phyloP scores from a whole-genome alignment of 257 asterid species.

The Solanum pinnatisectum region DNA sequence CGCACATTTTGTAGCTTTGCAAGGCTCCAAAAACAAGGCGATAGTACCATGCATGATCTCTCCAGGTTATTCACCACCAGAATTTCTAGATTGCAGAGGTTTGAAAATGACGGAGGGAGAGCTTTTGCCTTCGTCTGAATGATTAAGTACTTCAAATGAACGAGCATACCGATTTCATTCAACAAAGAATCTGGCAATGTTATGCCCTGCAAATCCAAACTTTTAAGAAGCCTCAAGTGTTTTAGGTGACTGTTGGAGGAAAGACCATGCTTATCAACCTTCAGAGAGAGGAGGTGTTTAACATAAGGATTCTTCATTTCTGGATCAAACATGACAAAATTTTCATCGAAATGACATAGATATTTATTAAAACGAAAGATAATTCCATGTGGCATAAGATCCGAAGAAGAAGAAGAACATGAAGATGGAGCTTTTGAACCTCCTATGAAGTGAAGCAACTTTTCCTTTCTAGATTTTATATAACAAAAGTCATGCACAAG shows the following conservation, averaged over 20 bases:
- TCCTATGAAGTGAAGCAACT: not conserved
- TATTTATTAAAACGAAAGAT: not conserved
- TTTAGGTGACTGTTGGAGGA: not conserved
- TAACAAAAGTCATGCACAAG: conserved; percentile 6
- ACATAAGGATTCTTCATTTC: not conserved
- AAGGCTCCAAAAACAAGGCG: not conserved
- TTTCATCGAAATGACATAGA: no score
- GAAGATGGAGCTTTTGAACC: not conserved
- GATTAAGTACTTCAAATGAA: not conserved
- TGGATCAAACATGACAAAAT: not conserved
- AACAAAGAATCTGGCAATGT: not conserved
- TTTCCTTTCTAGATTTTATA: conserved; percentile 5
- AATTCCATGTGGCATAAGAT: not conserved
- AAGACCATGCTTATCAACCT: not conserved
- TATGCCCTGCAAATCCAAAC: not conserved
- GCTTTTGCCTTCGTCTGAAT: not conserved
- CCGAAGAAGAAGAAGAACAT: not conserved
- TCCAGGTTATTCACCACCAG: not conserved
- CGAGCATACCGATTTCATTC: not conserved
- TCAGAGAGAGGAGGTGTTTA: not conserved
- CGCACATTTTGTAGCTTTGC: not conserved
- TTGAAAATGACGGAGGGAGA: not conserved
- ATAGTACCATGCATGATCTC: not conserved
- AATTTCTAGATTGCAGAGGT: not conserved
- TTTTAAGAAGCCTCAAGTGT: conserved; percentile 4